Percentiles rank a stretch among this genome's conserved stretches.
Evolutionary conservation across 2,329 filamentous ascomycete genomes (phyloP).

Genomic region (Phaeosphaeria sp.): DNA sequence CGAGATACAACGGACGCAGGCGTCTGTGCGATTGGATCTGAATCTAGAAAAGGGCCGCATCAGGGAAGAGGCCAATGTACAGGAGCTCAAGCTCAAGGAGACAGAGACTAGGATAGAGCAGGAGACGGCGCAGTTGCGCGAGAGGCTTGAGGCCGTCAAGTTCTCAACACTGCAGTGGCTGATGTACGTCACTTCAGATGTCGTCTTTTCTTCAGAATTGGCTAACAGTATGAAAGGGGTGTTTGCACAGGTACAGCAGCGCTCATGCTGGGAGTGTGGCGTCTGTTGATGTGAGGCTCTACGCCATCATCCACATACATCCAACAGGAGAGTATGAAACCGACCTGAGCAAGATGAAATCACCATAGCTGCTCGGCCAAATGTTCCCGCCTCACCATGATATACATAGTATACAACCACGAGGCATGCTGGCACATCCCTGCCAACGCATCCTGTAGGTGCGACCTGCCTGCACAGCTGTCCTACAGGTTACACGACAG

Average conservation of each 20-base stretch:
- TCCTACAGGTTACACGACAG: conserved; percentile 17
- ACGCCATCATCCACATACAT: background rate
- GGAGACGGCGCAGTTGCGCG: conserved; percentile 87
- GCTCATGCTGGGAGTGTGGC: conserved; percentile 71
- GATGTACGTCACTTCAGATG: conserved; percentile 70
- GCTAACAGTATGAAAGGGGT: conserved; percentile 56
- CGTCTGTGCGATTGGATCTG: conserved; percentile 87
- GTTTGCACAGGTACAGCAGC: conserved; percentile 72
- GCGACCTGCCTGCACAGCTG: conserved; percentile 28
- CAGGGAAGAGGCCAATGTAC: conserved; percentile 91
- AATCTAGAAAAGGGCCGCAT: conserved; percentile 98
- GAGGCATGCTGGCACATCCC: conserved; percentile 16
- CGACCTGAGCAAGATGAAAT: conserved; percentile 3
- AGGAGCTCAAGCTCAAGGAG: conserved; percentile 98
- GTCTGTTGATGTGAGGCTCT: conserved; percentile 65
- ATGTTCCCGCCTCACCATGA: conserved; percentile 6
- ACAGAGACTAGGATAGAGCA: conserved; percentile 98
- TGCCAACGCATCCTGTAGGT: conserved; percentile 24
- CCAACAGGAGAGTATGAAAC: background rate
- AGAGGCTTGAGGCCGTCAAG: conserved; percentile 96
- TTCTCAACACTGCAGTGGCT: conserved; percentile 98
- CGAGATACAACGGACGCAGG: conserved; percentile 93
- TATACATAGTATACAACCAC: conserved; percentile 4
- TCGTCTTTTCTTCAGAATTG: background rate
- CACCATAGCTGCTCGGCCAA: background rate